Evolutionary conservation across 1,139 yeast genomes (phyloP), one percentile per base, ranked within the genome.

Genomic region (Sugiyamaella grinbergsii): DNA sequence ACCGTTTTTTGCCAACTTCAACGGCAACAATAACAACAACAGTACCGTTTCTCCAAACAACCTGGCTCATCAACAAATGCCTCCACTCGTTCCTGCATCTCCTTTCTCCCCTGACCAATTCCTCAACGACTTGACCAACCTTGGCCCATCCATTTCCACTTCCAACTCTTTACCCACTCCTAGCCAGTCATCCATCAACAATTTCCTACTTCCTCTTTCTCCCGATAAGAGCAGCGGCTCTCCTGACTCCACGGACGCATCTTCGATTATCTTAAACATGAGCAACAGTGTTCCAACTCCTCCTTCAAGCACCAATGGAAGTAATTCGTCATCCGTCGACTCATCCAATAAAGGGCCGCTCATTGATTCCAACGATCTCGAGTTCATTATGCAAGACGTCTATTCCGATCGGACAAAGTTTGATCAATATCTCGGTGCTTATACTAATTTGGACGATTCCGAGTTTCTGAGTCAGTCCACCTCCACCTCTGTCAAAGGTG

Each of bases 361-460:
- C 22, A 52, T 56, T 18, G 61, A 58, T 44, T 42, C 54, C 23
- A 47, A 54, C 13, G 62, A 59, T 22, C 47, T 58, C n/a, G 54
- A 53, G 39, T 58, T 51, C 48, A 50, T 55, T 15, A 51, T 58
- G 55, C 55, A 56, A 26, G 59, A 58, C 33, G 52, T 54, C 15
- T 54, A 54, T 31, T 23, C 36, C 11, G 40, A 32, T 13, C 23
- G 19, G 4, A 34, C 22, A n/a, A 37, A 38, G 13, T 37, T 44
- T 22, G 50, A 47, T n/a, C 50, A 47, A n/a, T 47, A 39, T 28
- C 33, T 47, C 2, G 46, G 46, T 33, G 36, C 16, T n/a, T 47
- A 40, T 33, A 47, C 50, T 3, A 47, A 29, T 13, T 23, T 47
- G 36, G 50, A 47, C 19, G 50, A 39, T n/a, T 11, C 34, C 20